Evolutionary conservation across 2,329 filamentous ascomycete genomes (phyloP).

Genomic region (Colletotrichum spaethianum): DNA sequence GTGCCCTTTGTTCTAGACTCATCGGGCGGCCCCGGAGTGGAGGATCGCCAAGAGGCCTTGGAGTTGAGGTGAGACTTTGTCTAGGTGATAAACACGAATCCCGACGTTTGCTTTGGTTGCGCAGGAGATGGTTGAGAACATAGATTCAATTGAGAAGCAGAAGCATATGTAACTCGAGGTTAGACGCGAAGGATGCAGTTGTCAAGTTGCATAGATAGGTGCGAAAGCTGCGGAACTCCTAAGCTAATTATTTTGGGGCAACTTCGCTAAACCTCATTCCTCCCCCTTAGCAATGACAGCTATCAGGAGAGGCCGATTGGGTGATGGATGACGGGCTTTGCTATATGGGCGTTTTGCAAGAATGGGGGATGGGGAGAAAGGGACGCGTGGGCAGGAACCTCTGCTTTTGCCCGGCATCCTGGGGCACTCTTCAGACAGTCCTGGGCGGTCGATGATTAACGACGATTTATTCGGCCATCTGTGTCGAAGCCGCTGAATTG

Average conservation of each 20-base stretch:
- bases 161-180: no score
- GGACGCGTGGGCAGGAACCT: conserved; percentile 19
- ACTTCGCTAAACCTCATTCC: no score
- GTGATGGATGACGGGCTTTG: neutral
- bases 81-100: neutral
- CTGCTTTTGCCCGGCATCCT: conserved; percentile 34
- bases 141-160: no score
- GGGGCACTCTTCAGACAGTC: neutral
- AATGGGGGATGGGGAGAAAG: neutral
- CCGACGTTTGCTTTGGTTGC: no score
- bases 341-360: neutral
- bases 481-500: no score
- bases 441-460: neutral
- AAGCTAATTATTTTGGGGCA: no score
- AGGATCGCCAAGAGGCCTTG: neutral
- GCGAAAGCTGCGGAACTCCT: no score
- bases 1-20: neutral
- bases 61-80: neutral
- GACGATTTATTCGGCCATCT: no score
- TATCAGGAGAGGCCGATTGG: conserved; percentile 1
- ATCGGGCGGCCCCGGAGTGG: neutral
- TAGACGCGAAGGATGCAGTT: no score
- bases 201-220: no score
- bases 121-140: no score
- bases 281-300: neutral